These are phyloP conservation scores for Phytopythium montanum DNA, from an alignment of 352 stramenopile genomes.

Conservation along the genomic window DNA sequence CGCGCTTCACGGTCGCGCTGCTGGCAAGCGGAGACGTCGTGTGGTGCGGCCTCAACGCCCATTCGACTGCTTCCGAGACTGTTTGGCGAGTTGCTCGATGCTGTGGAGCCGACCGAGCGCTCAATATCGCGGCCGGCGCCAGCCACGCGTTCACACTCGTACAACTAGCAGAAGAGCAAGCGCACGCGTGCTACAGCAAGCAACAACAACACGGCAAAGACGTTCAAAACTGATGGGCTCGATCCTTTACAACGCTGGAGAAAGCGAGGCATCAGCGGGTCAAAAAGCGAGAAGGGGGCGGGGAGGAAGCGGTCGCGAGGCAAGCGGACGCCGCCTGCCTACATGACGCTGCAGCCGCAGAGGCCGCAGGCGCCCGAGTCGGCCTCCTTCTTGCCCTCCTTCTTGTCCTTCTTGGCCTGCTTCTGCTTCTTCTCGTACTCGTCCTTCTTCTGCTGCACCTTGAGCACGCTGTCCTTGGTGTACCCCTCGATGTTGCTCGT, in stretches of 20 bases:
- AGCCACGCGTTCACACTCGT: conserved; percentile 1
- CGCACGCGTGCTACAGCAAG: background rate
- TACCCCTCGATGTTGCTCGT: conserved; percentile 56
- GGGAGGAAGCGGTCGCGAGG: background rate
- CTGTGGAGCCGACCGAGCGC: background rate
- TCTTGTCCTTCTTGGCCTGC: conserved; percentile 34
- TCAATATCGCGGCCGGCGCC: background rate
- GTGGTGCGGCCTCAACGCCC: conserved; percentile 36
- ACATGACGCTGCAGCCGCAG: conserved; percentile 60
- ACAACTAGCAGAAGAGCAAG: background rate
- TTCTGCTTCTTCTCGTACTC: conserved; percentile 47
- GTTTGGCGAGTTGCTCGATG: background rate
- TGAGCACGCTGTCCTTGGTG: conserved; percentile 65
- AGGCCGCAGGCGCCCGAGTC: conserved; percentile 47
- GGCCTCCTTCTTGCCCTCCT: conserved; percentile 40
- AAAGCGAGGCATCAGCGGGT: conserved; percentile 1
- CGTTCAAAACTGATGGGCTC: conserved; percentile 3
- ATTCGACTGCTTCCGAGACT: too few relatives aligned
- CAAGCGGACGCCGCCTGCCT: conserved; percentile 11
- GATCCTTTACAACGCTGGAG: background rate
- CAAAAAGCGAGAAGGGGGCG: background rate
- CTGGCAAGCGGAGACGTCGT: conserved; percentile 39
- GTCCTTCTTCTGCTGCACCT: conserved; percentile 53
- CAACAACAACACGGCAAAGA: background rate
- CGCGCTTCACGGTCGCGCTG: conserved; percentile 45